Conservation (phyloP, 73 alveolate species). For the Symbiodinium natans region DNA sequence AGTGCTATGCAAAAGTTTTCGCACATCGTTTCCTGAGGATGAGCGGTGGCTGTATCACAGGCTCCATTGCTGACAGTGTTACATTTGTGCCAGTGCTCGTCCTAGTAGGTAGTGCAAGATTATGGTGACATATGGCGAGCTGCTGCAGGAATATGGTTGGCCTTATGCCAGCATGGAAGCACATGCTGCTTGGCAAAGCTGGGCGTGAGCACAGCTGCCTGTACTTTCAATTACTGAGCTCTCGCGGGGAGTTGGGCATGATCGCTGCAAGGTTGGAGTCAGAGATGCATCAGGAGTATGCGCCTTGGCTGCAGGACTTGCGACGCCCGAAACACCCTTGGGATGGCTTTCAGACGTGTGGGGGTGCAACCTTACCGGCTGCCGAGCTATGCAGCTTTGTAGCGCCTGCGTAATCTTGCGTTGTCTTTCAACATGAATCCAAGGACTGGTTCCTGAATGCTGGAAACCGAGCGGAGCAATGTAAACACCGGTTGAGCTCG, state of each 20-base stretch:
- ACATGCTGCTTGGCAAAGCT: constrained; percentile 1
- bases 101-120: no score
- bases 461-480: neutral
- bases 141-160: constrained; percentile 62
- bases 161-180: constrained; percentile 39
- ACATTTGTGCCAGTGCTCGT: no score
- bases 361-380: no score
- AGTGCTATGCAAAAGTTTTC: neutral
- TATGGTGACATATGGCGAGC: no score
- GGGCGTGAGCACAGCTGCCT: no score
- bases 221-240: no score
- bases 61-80: neutral
- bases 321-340: no score
- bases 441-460: neutral
- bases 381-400: no score
- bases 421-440: neutral
- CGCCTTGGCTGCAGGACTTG: neutral
- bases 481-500: neutral
- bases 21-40: neutral
- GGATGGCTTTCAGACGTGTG: no score
- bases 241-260: no score
- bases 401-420: neutral
- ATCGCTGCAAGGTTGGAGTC: neutral
- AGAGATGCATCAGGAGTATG: neutral
- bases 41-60: constrained; percentile 62